These are phyloP conservation scores for Microstegium vimineum DNA, from an alignment of 176 grass and related monocot genomes.

Conservation along the genomic window DNA sequence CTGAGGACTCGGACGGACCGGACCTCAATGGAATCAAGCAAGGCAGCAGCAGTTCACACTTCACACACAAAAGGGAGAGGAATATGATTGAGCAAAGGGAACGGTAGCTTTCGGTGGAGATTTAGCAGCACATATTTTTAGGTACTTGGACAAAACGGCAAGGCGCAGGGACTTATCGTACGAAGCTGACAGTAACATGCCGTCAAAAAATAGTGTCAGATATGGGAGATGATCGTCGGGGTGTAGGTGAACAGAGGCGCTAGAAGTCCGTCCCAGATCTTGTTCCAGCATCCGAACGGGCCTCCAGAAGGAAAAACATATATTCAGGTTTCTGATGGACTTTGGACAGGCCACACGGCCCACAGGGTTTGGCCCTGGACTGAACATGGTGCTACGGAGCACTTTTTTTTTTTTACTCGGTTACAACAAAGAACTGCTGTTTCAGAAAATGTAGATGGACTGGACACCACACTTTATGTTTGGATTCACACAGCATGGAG, in stretches of 20 bases:
- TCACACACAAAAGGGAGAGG: background rate
- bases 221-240: background rate
- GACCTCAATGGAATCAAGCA: slow-evolving; percentile 14
- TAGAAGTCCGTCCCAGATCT: background rate
- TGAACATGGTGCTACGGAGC: background rate
- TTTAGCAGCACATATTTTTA: background rate
- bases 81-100: background rate
- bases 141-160: background rate
- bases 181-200: background rate
- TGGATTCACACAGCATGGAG: no score
- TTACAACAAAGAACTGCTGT: background rate
- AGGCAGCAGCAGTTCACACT: slow-evolving; percentile 22
- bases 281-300: background rate
- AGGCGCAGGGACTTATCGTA: background rate
- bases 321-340: background rate
- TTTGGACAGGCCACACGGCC: background rate
- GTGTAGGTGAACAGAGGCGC: background rate
- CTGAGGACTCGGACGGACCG: background rate
- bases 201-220: background rate
- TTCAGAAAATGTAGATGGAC: no score
- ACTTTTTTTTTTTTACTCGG: background rate
- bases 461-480: no score
- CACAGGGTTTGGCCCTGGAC: background rate
- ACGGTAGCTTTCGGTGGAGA: slow-evolving; percentile 15
- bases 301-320: background rate